Evolutionary conservation across 2,329 filamentous ascomycete species (phyloP).

Genomic region (Salinomyces thailandicus): DNA sequence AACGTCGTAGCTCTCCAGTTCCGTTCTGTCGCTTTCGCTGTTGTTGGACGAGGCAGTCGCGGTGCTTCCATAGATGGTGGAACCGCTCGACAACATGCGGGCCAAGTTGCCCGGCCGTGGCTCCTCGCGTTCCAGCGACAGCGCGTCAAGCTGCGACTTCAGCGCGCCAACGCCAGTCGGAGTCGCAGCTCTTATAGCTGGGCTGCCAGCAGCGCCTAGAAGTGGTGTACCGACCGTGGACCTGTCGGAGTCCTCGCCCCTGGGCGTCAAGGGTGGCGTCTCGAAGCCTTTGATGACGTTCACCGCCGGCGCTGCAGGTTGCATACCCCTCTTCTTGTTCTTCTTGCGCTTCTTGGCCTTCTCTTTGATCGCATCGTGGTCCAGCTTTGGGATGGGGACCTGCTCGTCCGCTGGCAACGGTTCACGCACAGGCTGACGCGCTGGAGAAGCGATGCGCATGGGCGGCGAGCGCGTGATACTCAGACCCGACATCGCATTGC

Average conservation of each 20-base stretch:
- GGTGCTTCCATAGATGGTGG: constrained; percentile 39
- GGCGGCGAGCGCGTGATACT: constrained; percentile 22
- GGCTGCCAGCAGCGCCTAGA: constrained; percentile 26
- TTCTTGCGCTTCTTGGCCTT: constrained; percentile 30
- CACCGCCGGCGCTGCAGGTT: constrained; percentile 27
- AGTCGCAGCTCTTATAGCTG: constrained; percentile 39
- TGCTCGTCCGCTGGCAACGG: constrained; percentile 8
- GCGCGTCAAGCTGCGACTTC: constrained; percentile 67
- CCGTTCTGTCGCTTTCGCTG: constrained; percentile 59
- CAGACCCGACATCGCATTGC: constrained; percentile 10
- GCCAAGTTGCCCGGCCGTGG: constrained; percentile 39
- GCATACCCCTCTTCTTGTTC: constrained; percentile 25
- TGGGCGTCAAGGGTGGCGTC: constrained; percentile 39
- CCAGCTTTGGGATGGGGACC: constrained; percentile 22
- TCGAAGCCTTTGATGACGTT: constrained; percentile 40
- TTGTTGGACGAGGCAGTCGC: constrained; percentile 43
- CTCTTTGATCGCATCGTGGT: constrained; percentile 26
- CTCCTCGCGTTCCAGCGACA: constrained; percentile 55
- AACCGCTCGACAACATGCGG: constrained; percentile 25
- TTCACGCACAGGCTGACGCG: constrained; percentile 17
- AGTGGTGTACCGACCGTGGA: constrained; percentile 24
- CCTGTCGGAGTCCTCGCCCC: constrained; percentile 47
- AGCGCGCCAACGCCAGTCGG: constrained; percentile 64
- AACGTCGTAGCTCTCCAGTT: constrained; percentile 76
- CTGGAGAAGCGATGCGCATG: constrained; percentile 23